Evolutionary conservation across 768 basidiomycete genomes (phyloP).

Genomic region (Lentinula sp.): DNA sequence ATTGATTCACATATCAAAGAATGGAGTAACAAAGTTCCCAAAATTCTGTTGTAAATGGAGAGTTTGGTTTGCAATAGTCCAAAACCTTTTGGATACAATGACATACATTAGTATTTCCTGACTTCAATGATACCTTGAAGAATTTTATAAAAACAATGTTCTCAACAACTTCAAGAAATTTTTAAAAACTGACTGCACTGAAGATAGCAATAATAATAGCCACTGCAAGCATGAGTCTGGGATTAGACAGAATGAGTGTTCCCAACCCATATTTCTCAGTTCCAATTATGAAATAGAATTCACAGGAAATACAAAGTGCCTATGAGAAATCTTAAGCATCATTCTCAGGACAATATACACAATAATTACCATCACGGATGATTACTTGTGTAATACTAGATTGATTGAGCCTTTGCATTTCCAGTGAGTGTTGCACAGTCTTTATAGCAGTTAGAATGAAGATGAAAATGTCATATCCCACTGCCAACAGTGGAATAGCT

Average conservation of each 20-base stretch:
- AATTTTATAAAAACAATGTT: no score
- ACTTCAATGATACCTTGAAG: no score
- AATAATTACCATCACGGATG: neutral
- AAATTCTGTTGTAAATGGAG: no score
- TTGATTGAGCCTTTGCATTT: neutral
- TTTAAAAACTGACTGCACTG: no score
- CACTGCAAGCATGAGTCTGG: no score
- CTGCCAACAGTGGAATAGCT: neutral
- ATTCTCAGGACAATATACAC: neutral
- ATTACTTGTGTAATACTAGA: neutral
- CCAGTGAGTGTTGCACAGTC: neutral
- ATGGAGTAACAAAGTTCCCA: neutral
- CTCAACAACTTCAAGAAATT: no score
- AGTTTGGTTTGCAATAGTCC: no score
- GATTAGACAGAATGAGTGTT: no score
- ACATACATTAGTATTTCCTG: no score
- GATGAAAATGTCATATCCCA: neutral
- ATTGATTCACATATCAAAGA: neutral
- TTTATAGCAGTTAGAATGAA: neutral
- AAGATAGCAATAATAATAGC: no score
- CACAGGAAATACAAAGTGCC: neutral
- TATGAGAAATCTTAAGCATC: neutral
- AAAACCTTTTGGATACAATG: no score
- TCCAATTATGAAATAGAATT: neutral
- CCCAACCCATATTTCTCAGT: neutral